phyloP scores from a whole-genome alignment of 805 yeast species.

The Yarrowia porcina region DNA sequence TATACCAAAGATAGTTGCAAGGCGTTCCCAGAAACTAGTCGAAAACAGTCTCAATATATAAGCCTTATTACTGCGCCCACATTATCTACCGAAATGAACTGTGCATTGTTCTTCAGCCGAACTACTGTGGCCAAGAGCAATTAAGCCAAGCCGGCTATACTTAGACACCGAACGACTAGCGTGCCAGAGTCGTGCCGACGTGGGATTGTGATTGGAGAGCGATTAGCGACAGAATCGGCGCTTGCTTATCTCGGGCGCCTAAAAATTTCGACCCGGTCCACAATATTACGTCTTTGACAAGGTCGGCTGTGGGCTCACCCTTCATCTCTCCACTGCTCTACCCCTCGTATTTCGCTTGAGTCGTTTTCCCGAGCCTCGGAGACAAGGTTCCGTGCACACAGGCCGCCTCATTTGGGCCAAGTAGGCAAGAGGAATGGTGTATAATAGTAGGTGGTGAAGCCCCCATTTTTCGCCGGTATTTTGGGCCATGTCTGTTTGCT shows the following conservation, averaged over 20 bases:
- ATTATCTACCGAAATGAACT: neutral
- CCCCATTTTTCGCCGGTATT: neutral
- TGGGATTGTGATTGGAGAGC: neutral
- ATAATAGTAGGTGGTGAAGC: neutral
- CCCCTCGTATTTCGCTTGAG: conserved; percentile 8
- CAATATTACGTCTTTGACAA: neutral
- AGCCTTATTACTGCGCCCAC: neutral
- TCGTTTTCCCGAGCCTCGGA: conserved; percentile 13
- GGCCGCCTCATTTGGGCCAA: neutral
- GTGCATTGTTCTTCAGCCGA: neutral
- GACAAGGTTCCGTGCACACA: neutral
- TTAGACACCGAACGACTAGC: neutral
- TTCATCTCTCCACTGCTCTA: neutral
- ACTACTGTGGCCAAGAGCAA: neutral
- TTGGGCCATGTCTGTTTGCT: neutral
- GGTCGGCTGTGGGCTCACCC: neutral
- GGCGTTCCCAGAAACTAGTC: neutral
- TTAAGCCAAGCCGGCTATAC: neutral
- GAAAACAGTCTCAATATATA: neutral
- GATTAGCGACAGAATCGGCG: neutral
- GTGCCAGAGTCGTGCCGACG: neutral
- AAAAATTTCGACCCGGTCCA: neutral
- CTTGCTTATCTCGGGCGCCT: neutral
- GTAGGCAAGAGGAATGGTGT: neutral
- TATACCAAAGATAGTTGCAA: neutral